Evolutionary conservation across 2,329 filamentous ascomycete species (phyloP).

Genomic region (Aspergillus fumigatus): DNA sequence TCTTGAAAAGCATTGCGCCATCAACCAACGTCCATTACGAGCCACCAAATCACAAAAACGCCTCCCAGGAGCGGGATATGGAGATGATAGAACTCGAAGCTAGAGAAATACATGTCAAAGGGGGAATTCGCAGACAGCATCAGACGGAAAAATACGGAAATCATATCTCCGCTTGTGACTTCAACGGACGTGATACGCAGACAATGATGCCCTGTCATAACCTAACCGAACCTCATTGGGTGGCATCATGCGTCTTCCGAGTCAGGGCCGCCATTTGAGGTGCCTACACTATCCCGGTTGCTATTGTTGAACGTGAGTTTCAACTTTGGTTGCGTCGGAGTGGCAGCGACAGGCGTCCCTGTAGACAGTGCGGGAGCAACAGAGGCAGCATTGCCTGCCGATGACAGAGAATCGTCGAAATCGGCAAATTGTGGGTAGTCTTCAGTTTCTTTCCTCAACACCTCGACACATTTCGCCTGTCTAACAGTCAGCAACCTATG

Average conservation of each 20-base stretch:
- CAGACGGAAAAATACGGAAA: background rate
- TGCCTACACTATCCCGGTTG: constrained; percentile 32
- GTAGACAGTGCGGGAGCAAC: constrained; percentile 45
- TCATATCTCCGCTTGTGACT: background rate
- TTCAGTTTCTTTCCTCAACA: constrained; percentile 52
- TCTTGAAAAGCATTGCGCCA: constrained; percentile 20
- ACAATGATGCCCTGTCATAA: constrained; percentile 10
- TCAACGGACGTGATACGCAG: constrained; percentile 1
- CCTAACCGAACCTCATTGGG: constrained; percentile 9
- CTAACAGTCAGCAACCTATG: constrained; percentile 4
- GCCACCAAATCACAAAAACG: constrained; percentile 20
- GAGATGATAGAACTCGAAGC: background rate
- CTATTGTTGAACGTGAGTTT: constrained; percentile 59
- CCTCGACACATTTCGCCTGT: constrained; percentile 48
- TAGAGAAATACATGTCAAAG: constrained; percentile 15
- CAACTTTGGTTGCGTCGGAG: constrained; percentile 58
- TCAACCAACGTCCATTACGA: constrained; percentile 20
- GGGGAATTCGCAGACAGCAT: constrained; percentile 7
- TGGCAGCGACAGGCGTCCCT: constrained; percentile 58
- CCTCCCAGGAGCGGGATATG: constrained; percentile 9
- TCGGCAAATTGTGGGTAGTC: constrained; percentile 54
- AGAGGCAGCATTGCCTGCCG: constrained; percentile 47
- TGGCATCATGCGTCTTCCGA: constrained; percentile 15
- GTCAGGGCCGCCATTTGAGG: constrained; percentile 24
- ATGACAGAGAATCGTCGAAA: constrained; percentile 50